Evolutionary conservation across 306 rosid genomes (phyloP), one percentile per base, ranked within the genome.

Genomic region (Dryas drummondii): DNA sequence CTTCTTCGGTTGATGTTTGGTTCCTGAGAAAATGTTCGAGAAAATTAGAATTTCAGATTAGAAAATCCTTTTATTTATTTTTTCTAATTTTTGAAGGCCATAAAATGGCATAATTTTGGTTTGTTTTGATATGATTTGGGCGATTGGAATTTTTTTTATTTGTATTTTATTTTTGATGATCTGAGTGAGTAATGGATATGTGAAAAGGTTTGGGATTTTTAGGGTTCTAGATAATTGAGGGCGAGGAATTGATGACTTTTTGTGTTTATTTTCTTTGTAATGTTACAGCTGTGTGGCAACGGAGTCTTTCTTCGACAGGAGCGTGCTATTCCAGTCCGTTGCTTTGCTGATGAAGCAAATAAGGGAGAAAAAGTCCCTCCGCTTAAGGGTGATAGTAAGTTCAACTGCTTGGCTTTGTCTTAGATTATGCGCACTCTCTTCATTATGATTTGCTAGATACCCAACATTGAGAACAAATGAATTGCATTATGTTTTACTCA

Each of bases 351-450:
- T 78, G 93, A 77, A 81, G 80, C 98, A 54, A 77, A 71, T 52
- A 27, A 27, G 37, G 37, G 2, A 1, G 37, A 27, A 27, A 27
- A 27, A 27, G 93, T 85, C 63, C 86, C 91, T 26, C 66, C 84
- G 40, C 89, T 94, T 4, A 89, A 92, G 91, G 99, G 99, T 81
- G 99, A 92, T 74, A 79, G 99, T 94, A 82, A 87, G 97, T 78
- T 56, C 50, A 64, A 19, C n/a, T 9, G 48, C 58, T 40, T 73
- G 9, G 14, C 66, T 46, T 1, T 6, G 37, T 37, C 14, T 3
- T 32, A 13, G 42, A 13, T 61, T 61, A 32, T 27, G 37, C 37
- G 37, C 37, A 27, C 4, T 17, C 4, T 60, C 11, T 32, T 60
- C 45, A 60, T 6, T 60, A 45, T 60, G 46, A 32, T 32, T 60